Evolutionary conservation across 345 rosid genomes (phyloP).

Genomic region (Viola odorata): DNA sequence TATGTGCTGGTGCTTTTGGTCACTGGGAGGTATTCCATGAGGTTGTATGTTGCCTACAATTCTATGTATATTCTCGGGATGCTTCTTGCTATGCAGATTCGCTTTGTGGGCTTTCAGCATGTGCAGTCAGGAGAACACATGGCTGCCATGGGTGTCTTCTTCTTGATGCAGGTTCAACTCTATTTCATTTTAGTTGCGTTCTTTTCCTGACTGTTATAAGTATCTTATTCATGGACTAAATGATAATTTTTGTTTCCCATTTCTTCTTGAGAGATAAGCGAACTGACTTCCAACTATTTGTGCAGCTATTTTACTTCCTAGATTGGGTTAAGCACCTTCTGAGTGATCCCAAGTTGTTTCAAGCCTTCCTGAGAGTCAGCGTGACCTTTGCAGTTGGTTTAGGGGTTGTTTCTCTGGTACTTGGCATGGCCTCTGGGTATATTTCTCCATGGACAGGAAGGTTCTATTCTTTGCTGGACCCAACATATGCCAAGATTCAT

Average conservation of each 20-base stretch:
- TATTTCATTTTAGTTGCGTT: neutral
- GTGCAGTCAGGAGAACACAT: conserved; percentile 99
- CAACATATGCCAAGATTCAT: conserved; percentile 97
- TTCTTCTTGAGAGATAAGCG: neutral
- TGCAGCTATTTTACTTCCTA: conserved; percentile 88
- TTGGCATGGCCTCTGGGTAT: conserved; percentile 93
- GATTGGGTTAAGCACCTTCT: conserved; percentile 90
- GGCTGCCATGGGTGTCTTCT: conserved; percentile 98
- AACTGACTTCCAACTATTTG: neutral
- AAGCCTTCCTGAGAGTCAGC: conserved; percentile 78
- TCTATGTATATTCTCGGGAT: conserved; percentile 91
- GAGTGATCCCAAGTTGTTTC: conserved; percentile 74
- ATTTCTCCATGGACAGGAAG: conserved; percentile 99
- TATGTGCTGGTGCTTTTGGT: conserved; percentile 87
- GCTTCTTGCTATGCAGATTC: conserved; percentile 97
- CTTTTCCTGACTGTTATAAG: neutral
- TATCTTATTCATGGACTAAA: neutral
- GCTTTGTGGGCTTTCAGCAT: conserved; percentile 97
- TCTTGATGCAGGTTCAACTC: conserved; percentile 74
- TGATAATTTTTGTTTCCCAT: neutral
- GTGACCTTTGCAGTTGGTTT: conserved; percentile 67
- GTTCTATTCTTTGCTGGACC: conserved; percentile 91
- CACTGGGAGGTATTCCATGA: conserved; percentile 92
- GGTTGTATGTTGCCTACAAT: conserved; percentile 89
- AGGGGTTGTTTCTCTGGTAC: conserved; percentile 72